phyloP scores from a whole-genome alignment of 2,329 filamentous ascomycete genomes.

The Diplodia sapinea region DNA sequence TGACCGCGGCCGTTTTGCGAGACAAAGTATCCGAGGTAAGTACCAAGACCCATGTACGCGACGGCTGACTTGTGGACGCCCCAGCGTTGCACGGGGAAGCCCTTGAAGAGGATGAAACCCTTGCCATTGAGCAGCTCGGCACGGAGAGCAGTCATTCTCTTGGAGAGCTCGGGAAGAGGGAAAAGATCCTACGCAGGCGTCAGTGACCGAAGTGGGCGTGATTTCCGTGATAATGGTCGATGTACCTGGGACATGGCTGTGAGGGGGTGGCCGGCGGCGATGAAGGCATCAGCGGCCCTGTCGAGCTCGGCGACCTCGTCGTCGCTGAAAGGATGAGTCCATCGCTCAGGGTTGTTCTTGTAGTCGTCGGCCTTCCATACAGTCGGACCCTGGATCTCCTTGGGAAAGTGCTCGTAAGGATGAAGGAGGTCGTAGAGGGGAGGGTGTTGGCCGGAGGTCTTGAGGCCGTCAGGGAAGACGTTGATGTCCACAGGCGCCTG shows the following conservation, averaged over 20 bases:
- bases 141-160: conserved; percentile 62
- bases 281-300: conserved; percentile 70
- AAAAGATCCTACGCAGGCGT: conserved; percentile 59
- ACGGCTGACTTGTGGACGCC: conserved; percentile 78
- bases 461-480: conserved; percentile 69
- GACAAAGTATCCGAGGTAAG: conserved; percentile 85
- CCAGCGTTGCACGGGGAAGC: conserved; percentile 79
- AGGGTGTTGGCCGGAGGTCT: conserved; percentile 73
- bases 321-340: conserved; percentile 72
- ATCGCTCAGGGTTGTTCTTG: conserved; percentile 66
- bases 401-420: conserved; percentile 73
- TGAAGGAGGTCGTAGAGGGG: conserved; percentile 70
- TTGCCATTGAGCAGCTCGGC: conserved; percentile 79
- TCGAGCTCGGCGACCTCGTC: conserved; percentile 72
- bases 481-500: conserved; percentile 37
- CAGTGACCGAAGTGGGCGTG: neutral
- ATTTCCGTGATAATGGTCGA: too few relatives aligned
- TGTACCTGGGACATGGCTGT: conserved; percentile 70
- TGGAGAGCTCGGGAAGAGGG: conserved; percentile 62
- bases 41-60: conserved; percentile 87
- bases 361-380: conserved; percentile 75
- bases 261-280: conserved; percentile 67
- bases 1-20: conserved; percentile 85
- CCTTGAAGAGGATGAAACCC: conserved; percentile 88
- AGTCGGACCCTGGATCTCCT: conserved; percentile 71